Base-by-base conservation (phyloP, 768 basidiomycete genomes). In the Crepidotus variabilis region DNA sequence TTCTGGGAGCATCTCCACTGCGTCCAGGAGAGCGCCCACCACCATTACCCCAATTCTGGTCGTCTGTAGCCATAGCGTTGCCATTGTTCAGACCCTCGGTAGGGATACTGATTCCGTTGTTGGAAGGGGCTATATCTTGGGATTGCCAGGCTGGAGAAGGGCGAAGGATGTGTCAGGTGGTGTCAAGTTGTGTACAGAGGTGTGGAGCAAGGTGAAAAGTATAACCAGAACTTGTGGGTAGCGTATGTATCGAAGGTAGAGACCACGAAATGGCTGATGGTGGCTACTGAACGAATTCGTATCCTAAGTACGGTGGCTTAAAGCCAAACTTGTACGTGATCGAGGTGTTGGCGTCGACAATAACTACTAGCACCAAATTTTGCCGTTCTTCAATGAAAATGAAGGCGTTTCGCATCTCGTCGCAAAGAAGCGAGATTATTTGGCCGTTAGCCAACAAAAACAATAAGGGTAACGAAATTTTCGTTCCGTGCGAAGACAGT, bases 111-210 rank as follows among this genome's bases (percentile, higher is more conserved):
- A 89, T 90, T 48, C 81, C 86, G 56, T 70, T 74, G 64, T 69
- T 78, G 8, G 85, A 74, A 54, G 88, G 85, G 33, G 86, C 88
- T 60, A 89, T 88, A 61, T 91, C 89, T 83, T 88, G 86, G 34
- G 86, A 82, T 75, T 89, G 87, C 89, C 88, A 90, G 67, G 89
- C 89, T 90, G 84, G 70, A 69, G 69, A 68, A 65, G 59, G 65
- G 54, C 51, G 50, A 59, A 59, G 58, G 69, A 67, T 65, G 60
- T 52, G 71, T 76, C 67, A 75, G 73, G 74, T 69, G 68, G 73
- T 67, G 57, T 55, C 49, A 58, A 71, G 61, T 71, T 64, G 61
- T 67, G 67, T 66, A 69, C 65, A 72, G 73, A 70, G 74, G 70
- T 67, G 73, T 57, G 72, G 74, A 70, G 67, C 71, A 64, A 76